Evolutionary conservation across 352 stramenopile species (phyloP).

Genomic region (Vaucheria bursata): DNA sequence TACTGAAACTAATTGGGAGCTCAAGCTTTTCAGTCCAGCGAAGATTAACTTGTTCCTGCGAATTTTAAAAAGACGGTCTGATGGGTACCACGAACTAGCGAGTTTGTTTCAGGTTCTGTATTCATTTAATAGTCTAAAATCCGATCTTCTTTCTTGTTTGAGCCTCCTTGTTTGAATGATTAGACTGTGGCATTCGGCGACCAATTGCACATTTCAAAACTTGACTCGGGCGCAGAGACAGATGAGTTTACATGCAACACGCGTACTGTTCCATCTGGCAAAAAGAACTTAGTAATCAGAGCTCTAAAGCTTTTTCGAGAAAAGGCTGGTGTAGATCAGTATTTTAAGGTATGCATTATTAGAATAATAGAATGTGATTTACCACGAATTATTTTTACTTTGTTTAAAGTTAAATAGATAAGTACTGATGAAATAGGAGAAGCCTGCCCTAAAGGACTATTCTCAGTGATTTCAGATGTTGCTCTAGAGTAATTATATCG

Average conservation of each 20-base stretch:
- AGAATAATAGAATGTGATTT: too few species aligned
- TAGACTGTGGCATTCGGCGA: constrained; percentile 64
- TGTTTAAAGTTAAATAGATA: too few species aligned
- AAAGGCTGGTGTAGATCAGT: constrained; percentile 52
- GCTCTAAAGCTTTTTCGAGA: constrained; percentile 63
- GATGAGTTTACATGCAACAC: constrained; percentile 61
- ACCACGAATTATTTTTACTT: too few species aligned
- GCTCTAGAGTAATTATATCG: too few species aligned
- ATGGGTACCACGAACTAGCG: constrained; percentile 68
- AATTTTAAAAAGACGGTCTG: constrained; percentile 63
- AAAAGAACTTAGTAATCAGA: constrained; percentile 61
- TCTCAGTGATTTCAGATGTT: background rate
- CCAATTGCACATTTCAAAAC: constrained; percentile 53
- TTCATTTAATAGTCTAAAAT: background rate
- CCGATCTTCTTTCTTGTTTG: constrained; percentile 30
- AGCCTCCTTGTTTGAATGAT: background rate
- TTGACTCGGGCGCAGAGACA: constrained; percentile 35
- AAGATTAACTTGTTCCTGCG: constrained; percentile 78
- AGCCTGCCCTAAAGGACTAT: background rate
- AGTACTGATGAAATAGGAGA: too few species aligned
- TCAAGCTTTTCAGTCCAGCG: constrained; percentile 61
- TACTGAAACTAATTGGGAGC: constrained; percentile 32
- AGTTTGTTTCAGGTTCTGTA: constrained; percentile 63
- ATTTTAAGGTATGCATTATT: constrained; percentile 49
- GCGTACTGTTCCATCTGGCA: constrained; percentile 56